These are phyloP conservation scores for Jacaranda mimosifolia DNA, from an alignment of 257 asterid species.

Conservation along the genomic window DNA sequence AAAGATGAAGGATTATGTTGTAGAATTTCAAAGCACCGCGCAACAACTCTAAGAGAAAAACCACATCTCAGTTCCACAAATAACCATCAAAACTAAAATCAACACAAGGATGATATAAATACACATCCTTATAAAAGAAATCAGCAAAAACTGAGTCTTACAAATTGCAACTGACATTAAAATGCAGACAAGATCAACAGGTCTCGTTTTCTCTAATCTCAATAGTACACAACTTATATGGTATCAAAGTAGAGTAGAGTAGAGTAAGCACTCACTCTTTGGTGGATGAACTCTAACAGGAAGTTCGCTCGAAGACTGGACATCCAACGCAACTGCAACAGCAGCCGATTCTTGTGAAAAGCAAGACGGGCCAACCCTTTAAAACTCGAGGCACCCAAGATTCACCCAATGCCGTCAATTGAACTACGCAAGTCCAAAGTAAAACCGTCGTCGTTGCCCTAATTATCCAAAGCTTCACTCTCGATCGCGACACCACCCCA, in stretches of 20 bases:
- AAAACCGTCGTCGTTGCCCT: constrained; percentile 70
- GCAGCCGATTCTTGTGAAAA: constrained; percentile 60
- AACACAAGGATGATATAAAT: background rate
- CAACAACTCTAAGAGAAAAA: background rate
- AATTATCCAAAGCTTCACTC: constrained; percentile 84
- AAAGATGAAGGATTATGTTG: background rate
- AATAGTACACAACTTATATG: background rate
- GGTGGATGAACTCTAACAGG: constrained; percentile 65
- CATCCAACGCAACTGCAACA: constrained; percentile 49
- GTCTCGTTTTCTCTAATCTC: background rate
- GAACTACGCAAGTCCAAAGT: constrained; percentile 83
- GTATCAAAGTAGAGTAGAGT: background rate
- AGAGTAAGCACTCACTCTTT: constrained; percentile 61
- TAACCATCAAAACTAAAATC: constrained; percentile 5
- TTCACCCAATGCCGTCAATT: constrained; percentile 76
- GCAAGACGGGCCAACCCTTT: constrained; percentile 83
- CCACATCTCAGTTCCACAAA: background rate
- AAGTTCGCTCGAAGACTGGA: constrained; percentile 47
- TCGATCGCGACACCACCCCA: constrained; percentile 62
- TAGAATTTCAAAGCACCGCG: background rate
- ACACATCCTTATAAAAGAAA: background rate
- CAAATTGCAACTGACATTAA: background rate
- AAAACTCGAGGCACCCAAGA: constrained; percentile 80
- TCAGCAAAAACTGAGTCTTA: background rate
- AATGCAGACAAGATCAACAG: background rate